These are phyloP conservation scores for Microdochium paspali DNA, from an alignment of 2,329 filamentous ascomycete species.

Conservation along the genomic window DNA sequence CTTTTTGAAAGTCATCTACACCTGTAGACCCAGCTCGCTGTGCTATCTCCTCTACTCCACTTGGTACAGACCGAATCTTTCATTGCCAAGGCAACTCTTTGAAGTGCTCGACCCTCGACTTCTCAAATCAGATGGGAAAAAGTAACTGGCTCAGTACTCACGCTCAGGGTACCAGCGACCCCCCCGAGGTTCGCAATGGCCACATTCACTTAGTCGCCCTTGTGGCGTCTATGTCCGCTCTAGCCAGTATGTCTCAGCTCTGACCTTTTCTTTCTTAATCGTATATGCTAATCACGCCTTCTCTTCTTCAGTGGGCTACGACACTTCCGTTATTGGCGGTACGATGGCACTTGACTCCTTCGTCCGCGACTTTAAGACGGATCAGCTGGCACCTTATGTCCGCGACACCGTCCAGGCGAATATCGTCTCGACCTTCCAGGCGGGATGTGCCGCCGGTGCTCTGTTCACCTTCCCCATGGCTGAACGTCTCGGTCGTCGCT, in stretches of 20 bases:
- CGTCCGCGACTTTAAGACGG: slow-evolving; percentile 23
- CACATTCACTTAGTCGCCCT: slow-evolving; percentile 21
- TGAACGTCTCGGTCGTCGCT: slow-evolving; percentile 43
- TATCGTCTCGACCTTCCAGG: slow-evolving; percentile 37
- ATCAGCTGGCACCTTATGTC: slow-evolving; percentile 10
- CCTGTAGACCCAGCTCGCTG: neutral
- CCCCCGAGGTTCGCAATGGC: slow-evolving; percentile 23
- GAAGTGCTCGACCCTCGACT: neutral
- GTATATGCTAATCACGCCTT: neutral
- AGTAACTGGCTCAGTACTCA: slow-evolving; percentile 1
- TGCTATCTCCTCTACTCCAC: neutral
- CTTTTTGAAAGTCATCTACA: neutral
- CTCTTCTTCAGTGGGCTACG: slow-evolving; percentile 20
- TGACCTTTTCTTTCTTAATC: too few species aligned
- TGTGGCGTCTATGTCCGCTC: slow-evolving; percentile 22
- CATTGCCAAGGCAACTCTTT: neutral
- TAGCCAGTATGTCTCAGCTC: slow-evolving; percentile 15
- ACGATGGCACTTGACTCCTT: slow-evolving; percentile 28
- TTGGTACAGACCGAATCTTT: neutral
- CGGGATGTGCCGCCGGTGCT: slow-evolving; percentile 45
- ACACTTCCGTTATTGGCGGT: slow-evolving; percentile 28
- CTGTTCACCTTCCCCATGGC: slow-evolving; percentile 44
- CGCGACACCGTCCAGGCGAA: slow-evolving; percentile 24
- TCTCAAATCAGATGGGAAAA: neutral
- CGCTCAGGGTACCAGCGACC: slow-evolving; percentile 26